phyloP scores from a whole-genome alignment of 176 grass and related monocot species.

The Elaeis guineensis region DNA sequence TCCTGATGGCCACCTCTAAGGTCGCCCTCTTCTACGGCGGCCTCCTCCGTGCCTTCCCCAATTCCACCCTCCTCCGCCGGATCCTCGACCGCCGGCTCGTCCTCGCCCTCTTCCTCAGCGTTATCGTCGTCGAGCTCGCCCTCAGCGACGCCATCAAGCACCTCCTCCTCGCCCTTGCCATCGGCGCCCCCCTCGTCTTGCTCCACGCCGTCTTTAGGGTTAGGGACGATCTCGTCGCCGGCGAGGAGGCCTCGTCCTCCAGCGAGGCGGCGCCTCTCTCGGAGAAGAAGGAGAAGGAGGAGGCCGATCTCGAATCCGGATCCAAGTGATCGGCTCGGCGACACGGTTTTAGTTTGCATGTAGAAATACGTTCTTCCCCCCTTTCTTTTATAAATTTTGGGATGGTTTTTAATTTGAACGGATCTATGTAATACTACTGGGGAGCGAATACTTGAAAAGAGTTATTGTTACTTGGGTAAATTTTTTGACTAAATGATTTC shows the following conservation, averaged over 20 bases:
- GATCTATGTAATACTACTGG: no score
- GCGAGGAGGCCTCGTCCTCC: conserved; percentile 8
- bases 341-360: no score
- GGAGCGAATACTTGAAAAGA: no score
- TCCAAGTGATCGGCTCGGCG: no score
- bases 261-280: conserved; percentile 17
- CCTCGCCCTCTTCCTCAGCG: conserved; percentile 29
- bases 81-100: conserved; percentile 65
- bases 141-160: conserved; percentile 41
- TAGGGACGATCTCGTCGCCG: conserved; percentile 50
- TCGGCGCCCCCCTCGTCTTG: conserved; percentile 43
- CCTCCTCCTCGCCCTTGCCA: conserved; percentile 35
- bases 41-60: conserved; percentile 54
- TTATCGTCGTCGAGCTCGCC: conserved; percentile 56
- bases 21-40: conserved; percentile 59
- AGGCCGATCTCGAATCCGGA: conserved; percentile 4
- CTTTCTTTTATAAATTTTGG: no score
- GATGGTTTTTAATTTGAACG: no score
- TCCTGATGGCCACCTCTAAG: conserved; percentile 85
- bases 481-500: no score
- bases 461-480: no score
- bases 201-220: conserved; percentile 65
- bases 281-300: conserved; percentile 72
- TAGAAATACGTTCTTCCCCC: no score
- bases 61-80: conserved; percentile 47